phyloP scores from a whole-genome alignment of 192 early-diverging fungal genomes.

The Ramicandelaber brevisporus region DNA sequence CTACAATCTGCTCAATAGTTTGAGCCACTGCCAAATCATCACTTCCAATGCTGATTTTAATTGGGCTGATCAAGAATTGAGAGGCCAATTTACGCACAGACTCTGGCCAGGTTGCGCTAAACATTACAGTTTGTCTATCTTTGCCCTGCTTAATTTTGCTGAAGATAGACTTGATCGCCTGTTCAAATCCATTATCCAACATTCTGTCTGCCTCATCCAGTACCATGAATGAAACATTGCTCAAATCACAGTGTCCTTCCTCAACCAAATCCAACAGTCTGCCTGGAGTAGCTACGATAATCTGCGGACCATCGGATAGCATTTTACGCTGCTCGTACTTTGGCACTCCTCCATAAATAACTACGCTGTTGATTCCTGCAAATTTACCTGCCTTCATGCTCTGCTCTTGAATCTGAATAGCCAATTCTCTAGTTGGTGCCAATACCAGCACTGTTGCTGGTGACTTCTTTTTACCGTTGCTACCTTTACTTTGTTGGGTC shows the following conservation, averaged over 20 bases:
- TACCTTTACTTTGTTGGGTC: constrained; percentile 44
- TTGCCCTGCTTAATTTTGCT: constrained; percentile 34
- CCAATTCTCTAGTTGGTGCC: constrained; percentile 87
- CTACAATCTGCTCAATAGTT: constrained; percentile 68
- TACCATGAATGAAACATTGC: constrained; percentile 63
- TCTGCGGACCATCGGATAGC: constrained; percentile 13
- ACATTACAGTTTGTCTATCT: constrained; percentile 81
- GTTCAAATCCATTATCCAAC: constrained; percentile 87
- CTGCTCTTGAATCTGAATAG: constrained; percentile 86
- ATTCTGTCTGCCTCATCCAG: constrained; percentile 96
- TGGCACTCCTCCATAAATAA: constrained; percentile 74
- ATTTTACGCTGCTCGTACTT: constrained; percentile 46
- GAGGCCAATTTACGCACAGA: constrained; percentile 63
- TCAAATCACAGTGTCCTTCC: constrained; percentile 50
- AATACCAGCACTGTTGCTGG: constrained; percentile 64
- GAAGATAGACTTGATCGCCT: constrained; percentile 69
- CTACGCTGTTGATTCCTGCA: constrained; percentile 34
- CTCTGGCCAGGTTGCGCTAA: constrained; percentile 87
- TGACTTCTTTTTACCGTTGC: constrained; percentile 24
- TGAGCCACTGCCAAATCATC: constrained; percentile 67
- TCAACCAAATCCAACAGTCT: constrained; percentile 80
- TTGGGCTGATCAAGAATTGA: constrained; percentile 54
- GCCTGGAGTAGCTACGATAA: constrained; percentile 89
- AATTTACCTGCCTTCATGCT: constrained; percentile 36
- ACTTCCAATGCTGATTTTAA: constrained; percentile 67